Evolutionary conservation across 139 green algal genomes (phyloP), one percentile per base, ranked within the genome.

Genomic region (Diplosphaera chodatii): DNA sequence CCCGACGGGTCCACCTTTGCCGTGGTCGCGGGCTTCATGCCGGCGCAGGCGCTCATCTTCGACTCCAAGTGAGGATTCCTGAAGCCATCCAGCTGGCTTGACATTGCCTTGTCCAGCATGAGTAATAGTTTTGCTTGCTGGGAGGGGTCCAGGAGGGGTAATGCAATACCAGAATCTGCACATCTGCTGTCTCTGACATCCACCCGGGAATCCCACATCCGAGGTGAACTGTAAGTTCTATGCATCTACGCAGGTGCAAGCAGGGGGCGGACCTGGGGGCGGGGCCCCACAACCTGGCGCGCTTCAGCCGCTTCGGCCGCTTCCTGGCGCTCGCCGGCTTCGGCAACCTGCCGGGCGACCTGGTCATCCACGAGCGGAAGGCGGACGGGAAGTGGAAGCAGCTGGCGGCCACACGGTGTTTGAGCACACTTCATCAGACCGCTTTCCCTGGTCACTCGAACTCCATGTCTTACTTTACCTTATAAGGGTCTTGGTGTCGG

Each of bases 311-410:
- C 3, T 87, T 88, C 33, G 87, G 48, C 48, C 48, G 48, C 48
- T 59, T 59, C 48, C 77, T 97, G 16, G 71, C 73, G n/a, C 83
- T 95, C 20, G 79, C 78, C 0, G 91, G 91, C 20, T 94, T 96
- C 71, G 91, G 91, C 48, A 96, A 96, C 74, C 68, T 91, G 37
- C 92, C 89, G 74, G 93, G 94, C 48, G 94, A 99, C 78, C 80
- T 99, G 29, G 75, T 90, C 32, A 92, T 98, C 31, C 95, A 79
- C 40, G 88, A 97, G 73, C 90, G 89, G 67, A 93, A 95, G 71
- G 70, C 66, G 20, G 89, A 89, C 75, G 89, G 87, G 40, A 84
- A 86, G 28, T 93, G 80, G 80, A 93, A 92, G 75, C 77, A 84
- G 55, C 90, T 96, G 76, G 88, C 83, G 20, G 80, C 79, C 30